phyloP scores from a whole-genome alignment of 805 yeast genomes.

The Saccharomycopsis vini region DNA sequence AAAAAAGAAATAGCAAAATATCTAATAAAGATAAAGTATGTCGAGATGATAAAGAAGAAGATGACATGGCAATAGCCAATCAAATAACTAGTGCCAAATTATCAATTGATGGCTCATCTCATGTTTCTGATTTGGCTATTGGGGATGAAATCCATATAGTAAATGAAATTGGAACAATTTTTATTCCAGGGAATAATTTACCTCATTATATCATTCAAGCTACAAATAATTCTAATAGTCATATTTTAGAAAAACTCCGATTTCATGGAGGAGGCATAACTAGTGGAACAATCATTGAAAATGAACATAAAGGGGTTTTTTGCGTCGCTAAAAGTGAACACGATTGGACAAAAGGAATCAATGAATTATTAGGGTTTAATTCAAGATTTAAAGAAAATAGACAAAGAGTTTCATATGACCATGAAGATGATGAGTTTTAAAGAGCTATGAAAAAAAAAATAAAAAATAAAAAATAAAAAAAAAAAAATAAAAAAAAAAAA shows the following conservation, averaged over 20 bases:
- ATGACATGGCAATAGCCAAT: neutral
- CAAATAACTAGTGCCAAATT: constrained; percentile 36
- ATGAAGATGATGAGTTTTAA: neutral
- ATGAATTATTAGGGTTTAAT: constrained; percentile 82
- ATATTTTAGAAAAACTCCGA: neutral
- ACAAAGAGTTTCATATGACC: constrained; percentile 1
- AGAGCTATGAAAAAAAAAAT: no score
- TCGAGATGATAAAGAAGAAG: neutral
- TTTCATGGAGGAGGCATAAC: constrained; percentile 15
- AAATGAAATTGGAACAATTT: constrained; percentile 55
- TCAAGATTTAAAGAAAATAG: constrained; percentile 57
- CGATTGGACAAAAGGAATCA: constrained; percentile 90
- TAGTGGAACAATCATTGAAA: constrained; percentile 22
- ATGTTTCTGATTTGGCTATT: constrained; percentile 53
- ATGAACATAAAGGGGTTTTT: constrained; percentile 55
- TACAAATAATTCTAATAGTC: neutral
- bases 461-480: no score
- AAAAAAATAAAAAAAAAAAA: no score
- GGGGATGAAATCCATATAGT: constrained; percentile 77
- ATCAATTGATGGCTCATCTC: constrained; percentile 71
- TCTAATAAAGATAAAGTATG: constrained; percentile 2
- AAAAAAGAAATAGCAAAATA: constrained; percentile 34
- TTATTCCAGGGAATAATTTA: constrained; percentile 40
- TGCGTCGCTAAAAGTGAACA: constrained; percentile 76
- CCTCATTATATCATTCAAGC: constrained; percentile 3